phyloP scores from a whole-genome alignment of 768 basidiomycete species.

The Tylopilus plumbeoviolaceoides region DNA sequence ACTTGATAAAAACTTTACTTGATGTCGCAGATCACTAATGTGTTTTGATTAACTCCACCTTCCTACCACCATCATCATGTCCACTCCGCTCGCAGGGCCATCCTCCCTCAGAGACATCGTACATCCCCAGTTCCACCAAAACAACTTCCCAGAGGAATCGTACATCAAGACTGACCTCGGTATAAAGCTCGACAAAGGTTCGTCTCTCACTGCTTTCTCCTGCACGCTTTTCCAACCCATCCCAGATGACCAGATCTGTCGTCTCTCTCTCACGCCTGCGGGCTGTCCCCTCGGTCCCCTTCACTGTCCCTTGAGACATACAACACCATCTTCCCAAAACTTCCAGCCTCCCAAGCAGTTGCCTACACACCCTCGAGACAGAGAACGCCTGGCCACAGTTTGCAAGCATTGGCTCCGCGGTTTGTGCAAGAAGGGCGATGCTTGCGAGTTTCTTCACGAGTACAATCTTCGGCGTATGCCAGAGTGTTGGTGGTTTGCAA shows the following conservation, averaged over 20 bases:
- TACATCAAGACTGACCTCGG: slow-evolving; percentile 80
- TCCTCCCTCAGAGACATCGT: slow-evolving; percentile 66
- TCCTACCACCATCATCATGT: slow-evolving; percentile 12
- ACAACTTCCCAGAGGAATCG: slow-evolving; percentile 77
- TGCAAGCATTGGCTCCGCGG: slow-evolving; percentile 99
- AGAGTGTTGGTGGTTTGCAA: slow-evolving; percentile 98
- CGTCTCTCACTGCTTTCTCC: neutral
- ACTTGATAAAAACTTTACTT: neutral
- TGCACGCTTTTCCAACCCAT: slow-evolving; percentile 1
- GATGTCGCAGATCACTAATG: neutral
- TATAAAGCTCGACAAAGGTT: slow-evolving; percentile 90
- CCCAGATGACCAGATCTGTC: slow-evolving; percentile 92
- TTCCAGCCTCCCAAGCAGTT: slow-evolving; percentile 84
- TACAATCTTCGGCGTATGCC: slow-evolving; percentile 98
- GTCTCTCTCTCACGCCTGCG: slow-evolving; percentile 70
- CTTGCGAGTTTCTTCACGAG: slow-evolving; percentile 98
- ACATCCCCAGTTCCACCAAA: slow-evolving; percentile 91
- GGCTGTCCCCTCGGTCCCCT: slow-evolving; percentile 91
- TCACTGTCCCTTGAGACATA: slow-evolving; percentile 90
- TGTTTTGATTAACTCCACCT: neutral
- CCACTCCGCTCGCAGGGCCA: slow-evolving; percentile 53
- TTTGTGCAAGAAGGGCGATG: slow-evolving; percentile 96
- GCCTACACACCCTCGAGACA: slow-evolving; percentile 78
- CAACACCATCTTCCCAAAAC: slow-evolving; percentile 80
- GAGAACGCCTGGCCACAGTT: slow-evolving; percentile 84